These are phyloP conservation scores for Chlorella sorokiniana DNA, from an alignment of 139 green algal genomes.

Conservation along the genomic window DNA sequence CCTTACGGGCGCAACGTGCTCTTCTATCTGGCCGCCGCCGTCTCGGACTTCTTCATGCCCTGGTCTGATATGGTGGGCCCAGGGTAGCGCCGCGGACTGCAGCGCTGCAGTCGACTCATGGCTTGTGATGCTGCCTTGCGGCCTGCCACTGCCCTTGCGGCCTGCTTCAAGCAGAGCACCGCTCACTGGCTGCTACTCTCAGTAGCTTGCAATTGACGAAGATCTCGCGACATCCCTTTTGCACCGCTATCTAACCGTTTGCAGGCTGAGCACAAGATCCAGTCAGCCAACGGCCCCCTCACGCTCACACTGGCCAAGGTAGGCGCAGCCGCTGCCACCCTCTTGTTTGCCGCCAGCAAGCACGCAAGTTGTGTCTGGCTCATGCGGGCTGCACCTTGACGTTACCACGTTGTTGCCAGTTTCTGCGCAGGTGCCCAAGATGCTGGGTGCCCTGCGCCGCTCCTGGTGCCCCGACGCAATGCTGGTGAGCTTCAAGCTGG, in stretches of 20 bases:
- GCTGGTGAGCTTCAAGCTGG: conserved; percentile 97
- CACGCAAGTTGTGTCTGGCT: neutral
- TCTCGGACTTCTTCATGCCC: conserved; percentile 77
- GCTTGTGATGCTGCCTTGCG: neutral
- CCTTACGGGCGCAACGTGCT: conserved; percentile 60
- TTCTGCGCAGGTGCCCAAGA: conserved; percentile 87
- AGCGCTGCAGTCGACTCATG: too few relatives aligned
- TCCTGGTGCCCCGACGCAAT: conserved; percentile 87
- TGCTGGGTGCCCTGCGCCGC: conserved; percentile 79
- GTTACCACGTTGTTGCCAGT: neutral
- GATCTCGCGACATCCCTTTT: neutral
- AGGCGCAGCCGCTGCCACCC: neutral
- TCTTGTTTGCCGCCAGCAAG: neutral
- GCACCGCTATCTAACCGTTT: too few relatives aligned
- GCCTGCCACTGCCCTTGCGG: too few relatives aligned
- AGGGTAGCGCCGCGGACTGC: neutral
- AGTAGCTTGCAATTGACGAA: neutral
- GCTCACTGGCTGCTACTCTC: neutral
- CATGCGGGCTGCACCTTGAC: neutral
- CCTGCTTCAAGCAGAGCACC: neutral
- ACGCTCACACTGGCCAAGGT: conserved; percentile 61
- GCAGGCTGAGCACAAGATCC: conserved; percentile 97
- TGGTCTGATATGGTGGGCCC: conserved; percentile 65
- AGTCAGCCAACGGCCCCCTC: conserved; percentile 76
- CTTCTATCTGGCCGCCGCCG: conserved; percentile 97